Evolutionary conservation across 805 yeast genomes (phyloP).

Genomic region (Suhomyces sp.): DNA sequence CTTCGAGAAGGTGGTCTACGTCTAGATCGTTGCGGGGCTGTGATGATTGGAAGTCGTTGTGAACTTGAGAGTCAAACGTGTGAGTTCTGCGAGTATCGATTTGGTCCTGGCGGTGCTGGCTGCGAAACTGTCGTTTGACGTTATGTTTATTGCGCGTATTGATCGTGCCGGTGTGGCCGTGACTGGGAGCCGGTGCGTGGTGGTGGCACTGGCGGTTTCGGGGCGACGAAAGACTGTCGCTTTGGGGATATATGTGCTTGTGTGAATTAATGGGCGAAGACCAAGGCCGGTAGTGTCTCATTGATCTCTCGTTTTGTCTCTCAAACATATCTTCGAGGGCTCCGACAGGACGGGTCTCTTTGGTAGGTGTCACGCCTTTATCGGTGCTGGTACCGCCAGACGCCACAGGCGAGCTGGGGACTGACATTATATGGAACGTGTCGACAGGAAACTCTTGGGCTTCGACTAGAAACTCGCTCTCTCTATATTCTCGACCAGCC

Average conservation of each 20-base stretch:
- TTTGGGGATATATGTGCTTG: neutral
- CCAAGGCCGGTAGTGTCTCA: slow-evolving; percentile 14
- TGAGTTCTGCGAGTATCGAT: slow-evolving; percentile 16
- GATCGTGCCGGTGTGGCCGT: slow-evolving; percentile 9
- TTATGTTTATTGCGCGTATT: slow-evolving; percentile 21
- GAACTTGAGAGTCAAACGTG: slow-evolving; percentile 15
- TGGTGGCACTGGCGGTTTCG: neutral
- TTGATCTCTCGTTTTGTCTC: slow-evolving; percentile 17
- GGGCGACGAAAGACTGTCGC: slow-evolving; percentile 1
- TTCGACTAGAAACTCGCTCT: slow-evolving; percentile 3
- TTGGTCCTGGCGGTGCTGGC: slow-evolving; percentile 21
- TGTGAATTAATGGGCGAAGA: slow-evolving; percentile 7
- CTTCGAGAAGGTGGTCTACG: slow-evolving; percentile 21
- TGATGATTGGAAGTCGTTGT: slow-evolving; percentile 1
- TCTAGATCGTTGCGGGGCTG: slow-evolving; percentile 12
- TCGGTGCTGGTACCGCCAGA: neutral
- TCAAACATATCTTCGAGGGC: slow-evolving; percentile 17
- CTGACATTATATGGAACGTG: slow-evolving; percentile 8
- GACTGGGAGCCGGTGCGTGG: neutral
- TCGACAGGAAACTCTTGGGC: slow-evolving; percentile 9
- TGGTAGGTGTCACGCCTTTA: neutral
- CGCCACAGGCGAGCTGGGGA: slow-evolving; percentile 10
- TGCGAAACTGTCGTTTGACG: slow-evolving; percentile 22
- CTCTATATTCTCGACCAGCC: neutral
- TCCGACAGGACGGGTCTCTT: neutral